Base-by-base conservation (phyloP, 208 protist genomes). In the Acanthamoeba polyphaga region DNA sequence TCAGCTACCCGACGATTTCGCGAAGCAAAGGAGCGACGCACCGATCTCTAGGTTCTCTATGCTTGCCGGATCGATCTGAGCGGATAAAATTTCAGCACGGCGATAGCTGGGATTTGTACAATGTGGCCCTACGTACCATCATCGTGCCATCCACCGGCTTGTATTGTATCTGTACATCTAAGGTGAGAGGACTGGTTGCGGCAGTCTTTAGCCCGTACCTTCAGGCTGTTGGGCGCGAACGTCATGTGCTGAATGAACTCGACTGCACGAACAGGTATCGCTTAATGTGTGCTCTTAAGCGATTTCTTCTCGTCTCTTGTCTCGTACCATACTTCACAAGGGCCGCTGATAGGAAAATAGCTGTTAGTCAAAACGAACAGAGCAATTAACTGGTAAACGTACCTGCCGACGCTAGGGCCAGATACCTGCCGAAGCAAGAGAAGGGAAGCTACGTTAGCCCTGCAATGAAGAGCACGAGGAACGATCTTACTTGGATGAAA, bases 161-260 rank as follows among this genome's bases (percentile, higher is more conserved):
- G 62, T 92, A 92, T 17, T 76, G 60, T 6, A 89, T 22, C 82
- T 89, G 51, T 9, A n/a, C 17, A 58, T 7, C 12, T 43, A 24
- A 34, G n/a, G 32, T 46, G 70, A 8, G 10, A 22, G n/a, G 70
- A 34, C 8, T 43, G 12, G 7, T 12, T 10, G 38, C 12, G 51
- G 17, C 29, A 85, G 51, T 15, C 8, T 15, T 7, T 3, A 49
- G 10, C 55, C 17, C 15, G 12, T 68, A 74, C 85, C 60, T 92
- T 92, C 29, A 92, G 55, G 34, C 60, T 92, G 38, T 74, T 8
- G 22, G 85, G 62, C 4, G 85, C 85, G 34, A 92, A 92, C 17
- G 53, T 58, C n/a, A 92, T 92, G 60, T 92, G 55, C 64, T 92
- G 85, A 29, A 92, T 92, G 49, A 92, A 92, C 85, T 92, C 85